These are phyloP conservation scores for Arachnomyces sp. DNA, from an alignment of 2,329 filamentous ascomycete genomes.

Conservation along the genomic window DNA sequence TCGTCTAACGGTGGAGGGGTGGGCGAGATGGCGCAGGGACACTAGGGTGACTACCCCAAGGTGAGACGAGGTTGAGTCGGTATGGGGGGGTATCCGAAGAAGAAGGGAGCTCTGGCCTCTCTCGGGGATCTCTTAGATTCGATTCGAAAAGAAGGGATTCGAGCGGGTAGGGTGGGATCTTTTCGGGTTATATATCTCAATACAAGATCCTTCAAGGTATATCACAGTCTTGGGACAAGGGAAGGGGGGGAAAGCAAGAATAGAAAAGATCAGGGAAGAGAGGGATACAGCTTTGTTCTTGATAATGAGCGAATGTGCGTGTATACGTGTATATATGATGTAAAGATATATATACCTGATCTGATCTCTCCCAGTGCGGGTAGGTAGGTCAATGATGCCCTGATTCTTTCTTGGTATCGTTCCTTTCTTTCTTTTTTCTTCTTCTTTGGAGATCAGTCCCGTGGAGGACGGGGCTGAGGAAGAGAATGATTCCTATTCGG, in stretches of 20 bases:
- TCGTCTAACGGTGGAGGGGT: slow-evolving; percentile 2
- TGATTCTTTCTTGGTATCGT: slow-evolving; percentile 22
- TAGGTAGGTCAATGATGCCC: slow-evolving; percentile 3
- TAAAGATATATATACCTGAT: not conserved
- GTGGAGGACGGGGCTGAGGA: slow-evolving; percentile 33
- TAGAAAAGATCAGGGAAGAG: slow-evolving; percentile 6
- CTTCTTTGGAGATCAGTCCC: slow-evolving; percentile 28
- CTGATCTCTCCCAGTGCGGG: slow-evolving; percentile 7
- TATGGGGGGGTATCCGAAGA: no score
- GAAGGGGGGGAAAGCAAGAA: slow-evolving; percentile 8
- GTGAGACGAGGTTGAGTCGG: not conserved
- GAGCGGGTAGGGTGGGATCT: not conserved
- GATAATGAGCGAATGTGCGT: slow-evolving; percentile 12
- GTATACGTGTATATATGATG: not conserved
- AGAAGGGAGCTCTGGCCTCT: not conserved
- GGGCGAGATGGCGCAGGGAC: slow-evolving; percentile 3
- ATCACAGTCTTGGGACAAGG: slow-evolving; percentile 15
- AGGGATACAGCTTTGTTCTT: not conserved
- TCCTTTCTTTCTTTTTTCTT: no score
- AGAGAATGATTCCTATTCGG: slow-evolving; percentile 22
- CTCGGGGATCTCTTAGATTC: slow-evolving; percentile 1
- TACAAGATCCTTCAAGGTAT: no score
- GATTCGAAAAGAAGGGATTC: slow-evolving; percentile 1
- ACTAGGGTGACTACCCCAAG: slow-evolving; percentile 1
- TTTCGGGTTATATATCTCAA: not conserved